A percentile compares a stretch with the other conserved stretches of the same genome.
Conservation (phyloP, 1,139 yeast species). For the Maudiozyma humilis region DNA sequence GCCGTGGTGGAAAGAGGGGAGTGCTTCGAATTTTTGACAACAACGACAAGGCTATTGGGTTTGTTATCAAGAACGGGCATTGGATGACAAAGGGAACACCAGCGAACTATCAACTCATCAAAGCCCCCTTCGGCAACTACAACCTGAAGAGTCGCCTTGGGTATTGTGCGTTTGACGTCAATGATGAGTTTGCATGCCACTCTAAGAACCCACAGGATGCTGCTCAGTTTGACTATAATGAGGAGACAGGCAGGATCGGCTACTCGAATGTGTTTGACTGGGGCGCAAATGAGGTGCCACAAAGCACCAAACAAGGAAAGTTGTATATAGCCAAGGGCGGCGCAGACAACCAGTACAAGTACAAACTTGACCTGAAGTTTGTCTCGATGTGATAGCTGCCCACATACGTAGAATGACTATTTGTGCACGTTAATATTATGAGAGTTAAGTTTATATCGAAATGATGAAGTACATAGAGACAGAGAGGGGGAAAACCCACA, state of each 20-base stretch:
- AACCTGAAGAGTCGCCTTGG: constrained; percentile 63
- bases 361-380: constrained; percentile 38
- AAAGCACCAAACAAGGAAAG: constrained; percentile 9
- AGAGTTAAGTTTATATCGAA: too few species aligned
- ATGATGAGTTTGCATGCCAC: constrained; percentile 32
- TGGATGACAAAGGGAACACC: constrained; percentile 84
- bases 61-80: constrained; percentile 75
- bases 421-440: too few species aligned
- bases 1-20: constrained; percentile 33
- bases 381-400: background rate
- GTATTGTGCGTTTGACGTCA: constrained; percentile 49
- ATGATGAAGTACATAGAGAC: too few species aligned
- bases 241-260: constrained; percentile 39
- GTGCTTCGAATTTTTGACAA: constrained; percentile 43
- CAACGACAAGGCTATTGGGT: constrained; percentile 39
- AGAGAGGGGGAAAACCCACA: constrained; percentile 18
- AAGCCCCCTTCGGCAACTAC: constrained; percentile 65
- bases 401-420: background rate
- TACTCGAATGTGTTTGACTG: constrained; percentile 60
- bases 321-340: background rate
- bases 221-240: constrained; percentile 48
- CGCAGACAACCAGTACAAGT: constrained; percentile 7
- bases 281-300: constrained; percentile 51
- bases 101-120: constrained; percentile 55
- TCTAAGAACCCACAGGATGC: constrained; percentile 34